A percentile compares a stretch with the other conserved stretches of the same genome.
Conservation (phyloP, 225 moss, liverwort and hornwort species). For the Lunularia cruciata region DNA sequence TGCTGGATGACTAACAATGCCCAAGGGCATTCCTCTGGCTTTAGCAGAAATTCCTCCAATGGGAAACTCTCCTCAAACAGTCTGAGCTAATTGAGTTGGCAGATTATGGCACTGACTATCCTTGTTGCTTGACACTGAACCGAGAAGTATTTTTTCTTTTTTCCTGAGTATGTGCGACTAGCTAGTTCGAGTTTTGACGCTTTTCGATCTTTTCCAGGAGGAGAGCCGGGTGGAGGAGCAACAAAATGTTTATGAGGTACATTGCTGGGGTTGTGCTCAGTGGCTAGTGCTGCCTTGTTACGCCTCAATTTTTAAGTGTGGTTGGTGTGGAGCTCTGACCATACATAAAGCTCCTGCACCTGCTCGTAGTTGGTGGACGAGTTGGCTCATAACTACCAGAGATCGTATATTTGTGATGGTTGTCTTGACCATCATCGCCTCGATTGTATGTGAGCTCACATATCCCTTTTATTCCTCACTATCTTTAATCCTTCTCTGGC, state of each 20-base stretch:
- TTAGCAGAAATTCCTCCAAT: no score
- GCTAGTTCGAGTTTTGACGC: no score
- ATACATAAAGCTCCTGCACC: constrained; percentile 40
- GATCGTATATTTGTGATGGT: constrained; percentile 67
- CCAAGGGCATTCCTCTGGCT: no score
- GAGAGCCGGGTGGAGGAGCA: constrained; percentile 12
- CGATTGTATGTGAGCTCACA: constrained; percentile 62
- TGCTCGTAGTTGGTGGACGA: constrained; percentile 46
- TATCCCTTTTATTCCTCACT: constrained; percentile 2
- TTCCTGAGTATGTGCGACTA: no score
- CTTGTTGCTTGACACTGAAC: no score
- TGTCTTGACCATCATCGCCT: constrained; percentile 52
- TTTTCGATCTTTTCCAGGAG: constrained; percentile 13
- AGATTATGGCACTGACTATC: no score
- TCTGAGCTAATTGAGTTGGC: no score
- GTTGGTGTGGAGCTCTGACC: constrained; percentile 83
- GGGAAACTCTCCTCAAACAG: no score
- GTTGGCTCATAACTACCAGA: constrained; percentile 45
- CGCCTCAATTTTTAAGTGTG: constrained; percentile 74
- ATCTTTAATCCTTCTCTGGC: no score
- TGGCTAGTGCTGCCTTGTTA: constrained; percentile 56
- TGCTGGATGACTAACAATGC: no score
- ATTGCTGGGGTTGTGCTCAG: constrained; percentile 80
- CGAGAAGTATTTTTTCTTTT: no score
- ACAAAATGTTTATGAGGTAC: constrained; percentile 33